Percentiles rank a stretch among this genome's conserved stretches.
These are phyloP conservation scores for Entomortierella parvispora DNA, from an alignment of 192 early-diverging fungal species.

Conservation along the genomic window DNA sequence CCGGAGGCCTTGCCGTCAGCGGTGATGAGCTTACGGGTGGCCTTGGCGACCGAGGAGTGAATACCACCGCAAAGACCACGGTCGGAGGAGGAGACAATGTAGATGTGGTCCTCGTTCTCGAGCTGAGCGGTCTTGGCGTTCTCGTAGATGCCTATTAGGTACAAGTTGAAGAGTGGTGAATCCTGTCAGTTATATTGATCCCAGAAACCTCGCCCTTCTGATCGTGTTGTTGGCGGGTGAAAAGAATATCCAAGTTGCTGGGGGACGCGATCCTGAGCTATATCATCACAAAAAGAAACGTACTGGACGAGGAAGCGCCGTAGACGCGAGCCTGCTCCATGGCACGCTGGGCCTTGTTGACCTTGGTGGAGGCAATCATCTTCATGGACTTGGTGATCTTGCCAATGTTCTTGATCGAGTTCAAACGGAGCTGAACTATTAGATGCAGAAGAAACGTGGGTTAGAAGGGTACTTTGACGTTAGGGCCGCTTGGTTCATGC, in stretches of 20 bases:
- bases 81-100: slow-evolving; percentile 92
- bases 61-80: slow-evolving; percentile 99
- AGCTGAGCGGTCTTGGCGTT: slow-evolving; percentile 78
- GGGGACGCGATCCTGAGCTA: too few relatives aligned
- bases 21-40: slow-evolving; percentile 73
- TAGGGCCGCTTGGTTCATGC: too few relatives aligned
- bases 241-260: too few relatives aligned
- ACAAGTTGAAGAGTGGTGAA: background rate
- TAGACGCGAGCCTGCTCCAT: slow-evolving; percentile 91
- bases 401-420: slow-evolving; percentile 97
- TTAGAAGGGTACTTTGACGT: background rate
- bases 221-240: too few relatives aligned
- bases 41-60: slow-evolving; percentile 93
- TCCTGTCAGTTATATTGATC: background rate
- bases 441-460: background rate
- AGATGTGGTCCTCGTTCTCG: slow-evolving; percentile 74
- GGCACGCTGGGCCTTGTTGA: slow-evolving; percentile 84
- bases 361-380: slow-evolving; percentile 99
- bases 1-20: slow-evolving; percentile 49
- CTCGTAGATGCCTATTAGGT: slow-evolving; percentile 69
- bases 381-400: slow-evolving; percentile 99
- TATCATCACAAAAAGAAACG: slow-evolving; percentile 14
- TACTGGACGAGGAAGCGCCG: slow-evolving; percentile 71
- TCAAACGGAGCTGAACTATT: slow-evolving; percentile 91
- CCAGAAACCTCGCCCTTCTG: too few relatives aligned